Evolutionary conservation across 2,329 filamentous ascomycete genomes (phyloP), one percentile per base, ranked within the genome.

Genomic region (Cytospora schulzeri): DNA sequence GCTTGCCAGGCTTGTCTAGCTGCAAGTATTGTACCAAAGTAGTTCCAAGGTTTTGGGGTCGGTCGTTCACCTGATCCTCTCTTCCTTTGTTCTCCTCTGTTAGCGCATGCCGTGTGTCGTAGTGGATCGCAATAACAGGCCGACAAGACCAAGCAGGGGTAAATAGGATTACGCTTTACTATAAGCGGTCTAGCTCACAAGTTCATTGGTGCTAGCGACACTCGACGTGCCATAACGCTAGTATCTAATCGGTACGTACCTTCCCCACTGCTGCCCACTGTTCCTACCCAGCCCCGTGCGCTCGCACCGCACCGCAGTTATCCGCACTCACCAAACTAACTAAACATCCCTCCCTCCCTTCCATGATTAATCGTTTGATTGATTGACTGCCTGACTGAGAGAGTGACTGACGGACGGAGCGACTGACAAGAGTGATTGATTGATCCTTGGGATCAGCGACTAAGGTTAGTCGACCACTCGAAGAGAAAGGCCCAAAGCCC

Each of bases 81-180:
- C 29, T 57, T 62, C 33, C 24, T 55, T 55, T 55, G 53, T 52
- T 41, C 60, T 35, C 45, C 41, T 62, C 60, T 65, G 52, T 51
- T 64, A 54, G 31, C 56, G 51, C 8, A 19, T 22, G 29, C 48
- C 38, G 2, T 14, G 26, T n/a, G 29, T 11, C 12, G 24, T 24
- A 28, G 57, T 24, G 12, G 31, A 19, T 14, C 15, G 29, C 55
- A 54, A 50, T 63, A 63, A 50, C 61, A 48, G 35, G 31, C 26
- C n/a, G 33, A 9, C 50, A 24, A n/a, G 17, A 41, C 38, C 38
- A n/a, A n/a, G 19, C 19, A 14, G 19, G 22, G 33, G 17, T 60
- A 28, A 14, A 55, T 48, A 12, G 33, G 35, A 61, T 29, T n/a
- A 26, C 29, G 45, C 9, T 5, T 48, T 48, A 48, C 45, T 11